Evolutionary conservation across 768 basidiomycete genomes (phyloP), one percentile per base, ranked within the genome.

Genomic region (Auricularia cornea): DNA sequence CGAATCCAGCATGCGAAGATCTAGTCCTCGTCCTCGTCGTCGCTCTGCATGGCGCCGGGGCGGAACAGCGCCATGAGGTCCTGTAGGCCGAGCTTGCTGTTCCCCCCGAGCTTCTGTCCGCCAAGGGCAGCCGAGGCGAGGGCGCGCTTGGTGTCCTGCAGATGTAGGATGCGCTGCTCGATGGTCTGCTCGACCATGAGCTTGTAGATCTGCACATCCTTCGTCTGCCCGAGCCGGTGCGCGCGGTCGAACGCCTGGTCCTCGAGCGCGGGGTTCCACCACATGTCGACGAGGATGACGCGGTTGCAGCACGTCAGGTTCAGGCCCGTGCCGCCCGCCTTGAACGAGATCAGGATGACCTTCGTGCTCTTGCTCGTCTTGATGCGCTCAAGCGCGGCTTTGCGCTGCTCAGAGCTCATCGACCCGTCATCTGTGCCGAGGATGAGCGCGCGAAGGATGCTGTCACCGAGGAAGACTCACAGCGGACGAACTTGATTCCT

Each of bases 211-310:
- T 89, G 84, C 44, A 97, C 95, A 65, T 89, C 83, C 30, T 87
- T 84, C 59, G 79, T 89, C 75, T 98, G 95, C 8, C 96, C 94
- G 63, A 91, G 86, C 61, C 92, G 87, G 79, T 95, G 93, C 5
- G 90, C 87, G 60, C 93, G 86, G 71, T 94, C 94, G 69, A 94
- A 96, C 0, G 94, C 94, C 76, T 98, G 95, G 66, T 96, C 93
- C 83, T 92, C 90, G 3, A 92, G 79, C 0, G 90, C 92, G 11
- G 92, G 91, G 72, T 93, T 90, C 93, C 95, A 98, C 94, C 95
- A 98, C 64, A 94, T 76, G 72, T 97, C 96, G 62, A 93, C 83
- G 3, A 98, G 81, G 67, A 98, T 89, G 41, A 98, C 94, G 67
- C 96, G 92, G 72, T 94, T 96, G 75, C 95, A 98, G 40, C 86